A percentile compares a stretch with the other conserved stretches of the same genome.
Evolutionary conservation across 495 filamentous ascomycete species (phyloP).

Genomic region (Hypoxylon crocopeplum): DNA sequence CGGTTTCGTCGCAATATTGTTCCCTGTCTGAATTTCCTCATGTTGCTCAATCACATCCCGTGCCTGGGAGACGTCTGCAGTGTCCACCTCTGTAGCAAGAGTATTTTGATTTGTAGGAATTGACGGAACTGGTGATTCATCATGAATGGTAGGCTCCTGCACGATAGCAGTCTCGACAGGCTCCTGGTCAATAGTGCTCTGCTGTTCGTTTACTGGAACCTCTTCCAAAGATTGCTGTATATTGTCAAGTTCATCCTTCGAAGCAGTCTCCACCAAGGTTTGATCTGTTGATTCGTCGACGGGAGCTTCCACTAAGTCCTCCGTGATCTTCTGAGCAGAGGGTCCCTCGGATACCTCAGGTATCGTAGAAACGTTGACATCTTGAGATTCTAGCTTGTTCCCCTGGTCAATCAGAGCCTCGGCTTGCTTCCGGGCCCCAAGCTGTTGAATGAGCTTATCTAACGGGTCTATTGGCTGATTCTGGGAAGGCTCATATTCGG

Average conservation of each 20-base stretch:
- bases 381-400: neutral
- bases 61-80: neutral
- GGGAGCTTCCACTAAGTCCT: neutral
- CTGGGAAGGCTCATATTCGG: constrained; percentile 4
- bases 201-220: constrained; percentile 1
- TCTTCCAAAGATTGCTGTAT: neutral
- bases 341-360: constrained; percentile 5
- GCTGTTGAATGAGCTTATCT: constrained; percentile 9
- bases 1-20: neutral
- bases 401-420: neutral
- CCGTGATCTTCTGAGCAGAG: neutral
- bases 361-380: neutral
- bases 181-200: neutral
- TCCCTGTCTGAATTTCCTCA: constrained; percentile 1
- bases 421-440: constrained; percentile 8
- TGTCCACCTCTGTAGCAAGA: neutral
- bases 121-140: constrained; percentile 5
- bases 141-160: neutral
- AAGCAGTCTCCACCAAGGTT: neutral
- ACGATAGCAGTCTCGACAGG: constrained; percentile 3
- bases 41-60: neutral
- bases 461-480: constrained; percentile 10
- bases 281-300: constrained; percentile 4
- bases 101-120: constrained; percentile 3
- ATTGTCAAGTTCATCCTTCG: neutral